Percentiles rank a stretch among this genome's conserved stretches.
Evolutionary conservation across 768 basidiomycete species (phyloP).

Genomic region (Crassisporium funariophilum): DNA sequence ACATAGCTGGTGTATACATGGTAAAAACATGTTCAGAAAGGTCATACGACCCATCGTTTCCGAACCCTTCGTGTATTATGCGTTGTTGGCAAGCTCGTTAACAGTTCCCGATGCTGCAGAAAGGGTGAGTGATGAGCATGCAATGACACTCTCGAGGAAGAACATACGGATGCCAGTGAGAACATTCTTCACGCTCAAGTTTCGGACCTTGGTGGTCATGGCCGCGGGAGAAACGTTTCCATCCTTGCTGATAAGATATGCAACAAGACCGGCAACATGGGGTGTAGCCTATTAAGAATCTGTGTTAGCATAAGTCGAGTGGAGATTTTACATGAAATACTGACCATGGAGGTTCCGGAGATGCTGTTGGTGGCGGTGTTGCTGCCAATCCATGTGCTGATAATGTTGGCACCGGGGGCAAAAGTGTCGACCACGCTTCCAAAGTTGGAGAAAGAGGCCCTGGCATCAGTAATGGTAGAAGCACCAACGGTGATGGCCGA

Average conservation of each 20-base stretch:
- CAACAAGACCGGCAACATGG: conserved; percentile 42
- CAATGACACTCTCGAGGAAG: too few species aligned
- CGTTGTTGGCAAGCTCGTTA: conserved; percentile 31
- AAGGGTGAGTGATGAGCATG: too few species aligned
- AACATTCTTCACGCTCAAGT: conserved; percentile 27
- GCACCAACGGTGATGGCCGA: conserved; percentile 32
- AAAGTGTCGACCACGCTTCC: conserved; percentile 35
- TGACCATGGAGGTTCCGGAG: conserved; percentile 33
- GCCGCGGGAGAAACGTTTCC: conserved; percentile 34
- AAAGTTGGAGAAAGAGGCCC: conserved; percentile 37
- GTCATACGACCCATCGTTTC: not conserved
- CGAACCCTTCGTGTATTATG: not conserved
- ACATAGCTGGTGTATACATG: too few species aligned
- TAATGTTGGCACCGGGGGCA: conserved; percentile 33
- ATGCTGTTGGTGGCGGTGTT: conserved; percentile 26
- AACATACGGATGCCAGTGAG: conserved; percentile 32
- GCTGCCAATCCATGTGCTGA: conserved; percentile 28
- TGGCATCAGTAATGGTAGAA: conserved; percentile 27
- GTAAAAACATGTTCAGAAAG: not conserved
- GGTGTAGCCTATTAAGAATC: conserved; percentile 33
- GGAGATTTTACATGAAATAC: not conserved
- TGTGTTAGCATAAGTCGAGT: not conserved
- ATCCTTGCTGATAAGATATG: conserved; percentile 34
- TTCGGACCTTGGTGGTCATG: conserved; percentile 26
- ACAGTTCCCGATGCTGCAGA: conserved; percentile 24